These are phyloP conservation scores for Suillus cothurnatus DNA, from an alignment of 768 basidiomycete genomes.

Conservation along the genomic window DNA sequence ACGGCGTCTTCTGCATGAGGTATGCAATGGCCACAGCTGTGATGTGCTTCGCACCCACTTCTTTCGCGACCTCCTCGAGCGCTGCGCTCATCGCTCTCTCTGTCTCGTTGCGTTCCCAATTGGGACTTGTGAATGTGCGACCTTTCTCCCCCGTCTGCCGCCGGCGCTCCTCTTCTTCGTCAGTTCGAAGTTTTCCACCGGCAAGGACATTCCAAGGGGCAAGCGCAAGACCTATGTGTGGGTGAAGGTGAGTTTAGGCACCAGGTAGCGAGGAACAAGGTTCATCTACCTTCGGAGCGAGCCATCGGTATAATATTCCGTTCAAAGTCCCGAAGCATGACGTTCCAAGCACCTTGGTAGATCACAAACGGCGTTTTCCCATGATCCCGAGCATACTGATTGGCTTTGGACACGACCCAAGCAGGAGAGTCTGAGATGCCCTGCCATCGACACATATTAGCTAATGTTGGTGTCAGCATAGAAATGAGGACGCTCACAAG, in stretches of 20 bases:
- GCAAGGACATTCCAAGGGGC: conserved; percentile 48
- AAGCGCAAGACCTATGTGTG: conserved; percentile 33
- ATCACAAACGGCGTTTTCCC: conserved; percentile 43
- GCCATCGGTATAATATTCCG: conserved; percentile 42
- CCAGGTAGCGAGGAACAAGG: conserved; percentile 19
- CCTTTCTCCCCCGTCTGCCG: conserved; percentile 29
- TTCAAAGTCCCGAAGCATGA: conserved; percentile 38
- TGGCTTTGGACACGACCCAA: conserved; percentile 39
- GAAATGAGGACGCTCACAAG: conserved; percentile 30
- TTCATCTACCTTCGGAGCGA: conserved; percentile 29
- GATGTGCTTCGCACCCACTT: conserved; percentile 38
- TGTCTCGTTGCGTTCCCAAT: conserved; percentile 41
- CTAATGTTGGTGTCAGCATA: not conserved
- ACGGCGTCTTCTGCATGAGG: conserved; percentile 47
- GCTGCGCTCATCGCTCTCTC: conserved; percentile 39
- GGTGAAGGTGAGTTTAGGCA: conserved; percentile 18
- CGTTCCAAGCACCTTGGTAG: conserved; percentile 42
- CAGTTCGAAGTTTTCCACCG: conserved; percentile 26
- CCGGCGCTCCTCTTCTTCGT: conserved; percentile 28
- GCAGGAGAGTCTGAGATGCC: conserved; percentile 36
- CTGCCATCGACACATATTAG: conserved; percentile 22
- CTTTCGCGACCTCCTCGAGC: conserved; percentile 41
- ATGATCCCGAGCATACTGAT: conserved; percentile 40
- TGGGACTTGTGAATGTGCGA: conserved; percentile 10
- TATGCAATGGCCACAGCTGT: conserved; percentile 52